Conservation (phyloP, 1,284 basidiomycete genomes). For the Boletus nobilissimus region DNA sequence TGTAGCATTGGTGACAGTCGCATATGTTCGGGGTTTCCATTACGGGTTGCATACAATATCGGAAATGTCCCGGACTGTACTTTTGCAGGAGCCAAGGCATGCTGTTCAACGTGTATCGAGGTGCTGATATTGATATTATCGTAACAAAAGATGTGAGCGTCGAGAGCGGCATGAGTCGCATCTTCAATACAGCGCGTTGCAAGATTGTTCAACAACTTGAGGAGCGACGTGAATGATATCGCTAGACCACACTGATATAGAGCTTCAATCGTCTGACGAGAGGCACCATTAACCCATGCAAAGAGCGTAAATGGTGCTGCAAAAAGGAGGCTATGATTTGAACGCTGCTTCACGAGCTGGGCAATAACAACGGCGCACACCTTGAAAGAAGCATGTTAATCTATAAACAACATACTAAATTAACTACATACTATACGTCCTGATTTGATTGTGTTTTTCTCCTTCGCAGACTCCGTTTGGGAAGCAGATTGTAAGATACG, state of each 20-base stretch:
- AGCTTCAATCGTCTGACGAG: not conserved
- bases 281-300: not conserved
- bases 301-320: not conserved
- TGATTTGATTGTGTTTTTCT: too few relatives aligned
- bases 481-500: too few relatives aligned
- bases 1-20: too few relatives aligned
- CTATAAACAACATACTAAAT: too few relatives aligned
- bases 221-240: not conserved
- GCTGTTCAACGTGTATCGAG: not conserved
- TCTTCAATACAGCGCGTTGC: not conserved
- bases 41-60: not conserved
- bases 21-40: too few relatives aligned
- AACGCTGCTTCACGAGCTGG: not conserved
- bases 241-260: not conserved
- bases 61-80: not conserved
- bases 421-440: too few relatives aligned
- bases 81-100: not conserved
- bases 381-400: too few relatives aligned
- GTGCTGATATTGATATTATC: not conserved
- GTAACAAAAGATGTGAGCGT: not conserved
- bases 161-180: not conserved
- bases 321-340: not conserved
- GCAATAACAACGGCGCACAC: not conserved
- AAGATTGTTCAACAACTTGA: too few relatives aligned
- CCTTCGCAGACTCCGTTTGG: too few relatives aligned